These are phyloP conservation scores for Aspergillus ostianus DNA, from an alignment of 495 filamentous ascomycete species.

Conservation along the genomic window DNA sequence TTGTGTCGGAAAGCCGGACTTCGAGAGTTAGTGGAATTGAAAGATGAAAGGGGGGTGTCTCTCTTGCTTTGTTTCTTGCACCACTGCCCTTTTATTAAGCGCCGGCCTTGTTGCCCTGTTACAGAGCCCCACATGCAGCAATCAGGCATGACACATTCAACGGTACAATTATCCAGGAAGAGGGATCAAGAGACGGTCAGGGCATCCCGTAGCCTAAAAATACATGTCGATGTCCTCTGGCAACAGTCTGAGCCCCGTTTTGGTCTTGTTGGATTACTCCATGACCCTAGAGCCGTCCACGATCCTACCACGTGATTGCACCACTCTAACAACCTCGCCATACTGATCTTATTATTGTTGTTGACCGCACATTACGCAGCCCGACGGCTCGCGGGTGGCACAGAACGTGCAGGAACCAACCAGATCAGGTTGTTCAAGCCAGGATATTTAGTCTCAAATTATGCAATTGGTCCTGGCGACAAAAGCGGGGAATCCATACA, in stretches of 20 bases:
- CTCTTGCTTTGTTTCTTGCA: background rate
- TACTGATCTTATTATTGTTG: background rate
- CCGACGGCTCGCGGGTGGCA: background rate
- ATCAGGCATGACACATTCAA: too few species aligned
- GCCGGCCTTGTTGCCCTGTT: too few species aligned
- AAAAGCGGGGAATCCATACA: background rate
- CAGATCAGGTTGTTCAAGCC: background rate
- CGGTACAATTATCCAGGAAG: too few species aligned
- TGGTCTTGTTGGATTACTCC: too few species aligned
- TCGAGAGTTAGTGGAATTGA: conserved; percentile 1
- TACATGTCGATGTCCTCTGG: too few species aligned
- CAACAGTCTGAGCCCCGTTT: too few species aligned
- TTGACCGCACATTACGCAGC: background rate
- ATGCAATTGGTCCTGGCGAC: background rate
- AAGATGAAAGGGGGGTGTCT: conserved; percentile 15
- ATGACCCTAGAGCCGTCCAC: too few species aligned
- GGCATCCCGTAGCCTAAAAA: too few species aligned
- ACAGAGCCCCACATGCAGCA: too few species aligned
- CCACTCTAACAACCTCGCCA: background rate
- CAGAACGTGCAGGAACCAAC: background rate
- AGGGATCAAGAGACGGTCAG: too few species aligned
- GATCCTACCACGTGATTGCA: too few species aligned
- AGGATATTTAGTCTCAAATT: background rate
- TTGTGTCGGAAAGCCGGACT: background rate
- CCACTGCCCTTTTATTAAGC: too few species aligned